Evolutionary conservation across 2,329 filamentous ascomycete genomes (phyloP).

Genomic region (Sarocladiaceae sp.): DNA sequence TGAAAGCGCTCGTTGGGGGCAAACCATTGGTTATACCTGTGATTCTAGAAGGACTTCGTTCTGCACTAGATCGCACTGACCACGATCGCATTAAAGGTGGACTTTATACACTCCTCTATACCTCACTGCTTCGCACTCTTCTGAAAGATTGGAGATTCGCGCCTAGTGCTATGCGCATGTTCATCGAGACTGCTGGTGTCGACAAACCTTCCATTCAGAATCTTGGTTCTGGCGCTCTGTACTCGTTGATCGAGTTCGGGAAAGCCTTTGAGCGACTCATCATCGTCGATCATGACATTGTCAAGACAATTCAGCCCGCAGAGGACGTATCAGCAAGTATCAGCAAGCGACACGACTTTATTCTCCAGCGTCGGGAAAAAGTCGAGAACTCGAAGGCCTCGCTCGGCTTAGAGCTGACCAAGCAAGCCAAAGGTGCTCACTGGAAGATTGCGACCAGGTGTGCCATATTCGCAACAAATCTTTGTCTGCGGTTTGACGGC

Average conservation of each 20-base stretch:
- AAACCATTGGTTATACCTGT: constrained; percentile 83
- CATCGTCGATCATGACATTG: constrained; percentile 64
- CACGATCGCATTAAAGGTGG: constrained; percentile 91
- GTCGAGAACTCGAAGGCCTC: constrained; percentile 81
- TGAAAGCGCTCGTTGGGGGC: constrained; percentile 85
- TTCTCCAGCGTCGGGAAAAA: constrained; percentile 64
- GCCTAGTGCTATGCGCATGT: constrained; percentile 80
- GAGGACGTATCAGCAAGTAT: constrained; percentile 59
- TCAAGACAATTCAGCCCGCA: constrained; percentile 64
- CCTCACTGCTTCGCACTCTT: constrained; percentile 80
- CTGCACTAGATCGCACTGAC: constrained; percentile 72
- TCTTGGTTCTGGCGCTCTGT: constrained; percentile 73
- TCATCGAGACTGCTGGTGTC: constrained; percentile 81
- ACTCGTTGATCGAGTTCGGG: constrained; percentile 85
- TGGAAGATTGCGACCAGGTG: constrained; percentile 95
- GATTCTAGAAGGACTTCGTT: constrained; percentile 71
- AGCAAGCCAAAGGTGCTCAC: constrained; percentile 71
- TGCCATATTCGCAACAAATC: constrained; percentile 81
- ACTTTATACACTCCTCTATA: constrained; percentile 84
- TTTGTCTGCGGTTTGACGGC: constrained; percentile 86
- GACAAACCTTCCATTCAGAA: constrained; percentile 95
- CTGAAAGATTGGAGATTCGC: constrained; percentile 93
- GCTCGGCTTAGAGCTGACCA: constrained; percentile 74
- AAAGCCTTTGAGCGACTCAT: constrained; percentile 83
- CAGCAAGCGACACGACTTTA: constrained; percentile 56